Percentiles rank a stretch among this genome's conserved stretches.
Evolutionary conservation across 2,329 filamentous ascomycete genomes (phyloP).

Genomic region (Teratosphaeria gauchensis): DNA sequence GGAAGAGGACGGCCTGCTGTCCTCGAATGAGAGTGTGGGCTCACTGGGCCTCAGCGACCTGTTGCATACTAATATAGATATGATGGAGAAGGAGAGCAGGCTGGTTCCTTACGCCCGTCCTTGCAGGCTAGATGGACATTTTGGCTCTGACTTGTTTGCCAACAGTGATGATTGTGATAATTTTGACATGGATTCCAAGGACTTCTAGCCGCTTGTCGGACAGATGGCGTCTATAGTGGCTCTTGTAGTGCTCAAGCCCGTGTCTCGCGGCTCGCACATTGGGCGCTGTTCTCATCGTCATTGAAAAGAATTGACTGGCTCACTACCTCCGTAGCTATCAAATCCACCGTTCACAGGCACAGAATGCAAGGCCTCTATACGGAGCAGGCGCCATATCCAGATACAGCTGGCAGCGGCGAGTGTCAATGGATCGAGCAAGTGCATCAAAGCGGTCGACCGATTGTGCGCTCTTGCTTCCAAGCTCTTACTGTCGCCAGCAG

Average conservation of each 20-base stretch:
- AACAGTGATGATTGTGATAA: background rate
- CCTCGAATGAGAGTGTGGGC: background rate
- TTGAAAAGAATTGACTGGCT: no score
- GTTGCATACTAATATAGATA: background rate
- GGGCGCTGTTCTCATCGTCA: no score
- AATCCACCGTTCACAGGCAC: no score
- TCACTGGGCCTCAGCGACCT: background rate
- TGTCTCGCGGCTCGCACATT: no score
- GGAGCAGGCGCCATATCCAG: background rate
- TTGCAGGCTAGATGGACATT: background rate
- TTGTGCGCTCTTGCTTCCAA: background rate
- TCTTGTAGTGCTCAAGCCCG: no score
- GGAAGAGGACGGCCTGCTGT: background rate
- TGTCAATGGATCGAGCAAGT: background rate
- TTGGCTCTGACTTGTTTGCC: background rate
- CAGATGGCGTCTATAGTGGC: no score
- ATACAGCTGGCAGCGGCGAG: no score
- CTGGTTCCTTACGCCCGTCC: background rate
- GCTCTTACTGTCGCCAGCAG: no score
- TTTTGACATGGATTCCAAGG: background rate
- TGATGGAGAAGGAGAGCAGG: background rate
- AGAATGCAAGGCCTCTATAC: no score
- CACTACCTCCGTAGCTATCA: no score
- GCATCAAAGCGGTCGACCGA: background rate
- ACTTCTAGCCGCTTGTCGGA: background rate